phyloP scores from a whole-genome alignment of 164 flowering plant species.

The Macadamia integrifolia region DNA sequence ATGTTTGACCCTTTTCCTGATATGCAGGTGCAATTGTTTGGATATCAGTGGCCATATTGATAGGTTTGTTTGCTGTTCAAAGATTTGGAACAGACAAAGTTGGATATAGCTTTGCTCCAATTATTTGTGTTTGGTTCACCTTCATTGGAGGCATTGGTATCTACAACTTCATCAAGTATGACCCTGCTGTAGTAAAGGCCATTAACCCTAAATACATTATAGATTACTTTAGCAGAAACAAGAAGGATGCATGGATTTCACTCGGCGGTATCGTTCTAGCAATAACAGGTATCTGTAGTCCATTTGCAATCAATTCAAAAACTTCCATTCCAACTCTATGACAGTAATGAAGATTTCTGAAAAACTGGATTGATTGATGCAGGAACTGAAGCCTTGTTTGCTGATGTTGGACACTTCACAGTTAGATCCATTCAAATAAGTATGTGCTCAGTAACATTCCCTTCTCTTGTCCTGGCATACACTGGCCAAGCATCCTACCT shows the following conservation, averaged over 20 bases:
- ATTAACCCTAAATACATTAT: conserved; percentile 36
- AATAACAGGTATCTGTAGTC: conserved; percentile 36
- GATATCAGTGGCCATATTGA: conserved; percentile 39
- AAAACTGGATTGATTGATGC: conserved; percentile 9
- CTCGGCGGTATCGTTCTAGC: conserved; percentile 64
- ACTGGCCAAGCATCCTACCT: conserved; percentile 71
- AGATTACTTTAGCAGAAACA: conserved; percentile 52
- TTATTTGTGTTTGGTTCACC: too few species aligned
- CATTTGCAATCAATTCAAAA: too few species aligned
- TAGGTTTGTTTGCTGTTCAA: conserved; percentile 44
- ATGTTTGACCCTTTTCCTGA: neutral
- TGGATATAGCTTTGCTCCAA: too few species aligned
- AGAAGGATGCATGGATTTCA: conserved; percentile 57
- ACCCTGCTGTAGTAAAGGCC: conserved; percentile 31
- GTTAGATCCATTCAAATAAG: too few species aligned
- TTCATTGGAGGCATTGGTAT: conserved; percentile 39
- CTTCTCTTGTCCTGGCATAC: conserved; percentile 54
- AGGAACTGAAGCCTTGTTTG: conserved; percentile 82
- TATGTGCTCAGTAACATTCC: conserved; percentile 53
- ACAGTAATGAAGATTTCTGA: too few species aligned
- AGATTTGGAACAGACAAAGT: conserved; percentile 65
- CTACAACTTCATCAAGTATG: conserved; percentile 48
- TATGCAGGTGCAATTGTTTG: conserved; percentile 37
- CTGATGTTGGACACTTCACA: conserved; percentile 16
- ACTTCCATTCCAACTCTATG: too few species aligned